Percentiles rank a stretch among this genome's conserved stretches.
phyloP scores from a whole-genome alignment of 2,329 filamentous ascomycete species.

The Sclerotinia sclerotiorum region DNA sequence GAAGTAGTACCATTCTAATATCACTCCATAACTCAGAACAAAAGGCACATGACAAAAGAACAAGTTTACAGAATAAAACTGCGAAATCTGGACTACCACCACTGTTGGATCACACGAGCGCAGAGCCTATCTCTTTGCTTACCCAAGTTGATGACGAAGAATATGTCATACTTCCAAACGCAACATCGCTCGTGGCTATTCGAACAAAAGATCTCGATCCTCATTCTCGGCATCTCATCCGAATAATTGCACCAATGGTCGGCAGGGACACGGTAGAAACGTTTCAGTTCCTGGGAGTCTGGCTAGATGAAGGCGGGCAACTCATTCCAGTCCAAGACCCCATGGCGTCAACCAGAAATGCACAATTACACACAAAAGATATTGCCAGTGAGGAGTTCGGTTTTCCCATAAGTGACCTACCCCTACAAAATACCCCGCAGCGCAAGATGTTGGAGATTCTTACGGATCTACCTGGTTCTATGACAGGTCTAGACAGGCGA shows the following conservation, averaged over 20 bases:
- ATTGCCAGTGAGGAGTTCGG: neutral
- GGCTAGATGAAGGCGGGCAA: slow-evolving; percentile 32
- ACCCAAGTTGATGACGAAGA: slow-evolving; percentile 35
- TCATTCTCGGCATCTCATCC: slow-evolving; percentile 28
- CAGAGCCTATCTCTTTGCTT: slow-evolving; percentile 34
- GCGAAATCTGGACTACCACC: slow-evolving; percentile 21
- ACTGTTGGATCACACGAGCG: slow-evolving; percentile 26
- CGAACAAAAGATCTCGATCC: slow-evolving; percentile 27
- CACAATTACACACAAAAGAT: neutral
- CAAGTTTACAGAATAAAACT: neutral
- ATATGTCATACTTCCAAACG: slow-evolving; percentile 34
- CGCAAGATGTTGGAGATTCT: slow-evolving; percentile 39
- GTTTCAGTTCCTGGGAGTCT: slow-evolving; percentile 34
- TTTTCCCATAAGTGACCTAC: neutral
- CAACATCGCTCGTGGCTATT: slow-evolving; percentile 29
- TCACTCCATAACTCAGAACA: slow-evolving; percentile 30
- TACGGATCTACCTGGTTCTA: slow-evolving; percentile 38
- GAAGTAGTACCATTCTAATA: slow-evolving; percentile 30
- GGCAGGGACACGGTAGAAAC: slow-evolving; percentile 28
- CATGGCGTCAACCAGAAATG: neutral
- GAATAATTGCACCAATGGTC: slow-evolving; percentile 36
- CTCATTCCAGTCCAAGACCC: slow-evolving; percentile 25
- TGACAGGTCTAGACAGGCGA: slow-evolving; percentile 25
- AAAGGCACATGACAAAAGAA: neutral
- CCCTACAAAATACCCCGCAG: neutral